phyloP scores from a whole-genome alignment of 352 stramenopile species.

The Pythium guiyangense region DNA sequence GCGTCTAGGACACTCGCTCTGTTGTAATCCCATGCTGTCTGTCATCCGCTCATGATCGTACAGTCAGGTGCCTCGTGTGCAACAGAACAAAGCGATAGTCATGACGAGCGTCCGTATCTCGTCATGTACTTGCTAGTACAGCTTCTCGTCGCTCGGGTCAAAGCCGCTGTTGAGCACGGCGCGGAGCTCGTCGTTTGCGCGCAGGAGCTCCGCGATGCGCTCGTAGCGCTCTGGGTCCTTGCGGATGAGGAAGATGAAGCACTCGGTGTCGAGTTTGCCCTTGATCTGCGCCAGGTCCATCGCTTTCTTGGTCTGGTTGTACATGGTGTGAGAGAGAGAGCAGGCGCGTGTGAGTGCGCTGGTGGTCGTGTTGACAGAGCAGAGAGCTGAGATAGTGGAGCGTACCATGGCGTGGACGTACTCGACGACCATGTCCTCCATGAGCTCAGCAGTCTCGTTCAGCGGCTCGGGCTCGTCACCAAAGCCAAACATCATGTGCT shows the following conservation, averaged over 20 bases:
- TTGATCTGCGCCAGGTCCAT: slow-evolving; percentile 79
- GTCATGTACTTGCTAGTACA: slow-evolving; percentile 50
- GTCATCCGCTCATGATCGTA: too few species aligned
- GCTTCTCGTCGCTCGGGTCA: slow-evolving; percentile 85
- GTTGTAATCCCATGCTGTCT: too few species aligned
- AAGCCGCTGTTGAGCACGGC: slow-evolving; percentile 86
- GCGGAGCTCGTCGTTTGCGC: slow-evolving; percentile 83
- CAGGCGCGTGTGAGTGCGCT: too few species aligned
- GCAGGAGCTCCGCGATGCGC: slow-evolving; percentile 75
- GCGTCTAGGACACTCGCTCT: slow-evolving; percentile 7
- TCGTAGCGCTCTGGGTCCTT: slow-evolving; percentile 82
- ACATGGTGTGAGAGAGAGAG: too few species aligned
- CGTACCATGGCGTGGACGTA: slow-evolving; percentile 81
- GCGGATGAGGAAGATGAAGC: slow-evolving; percentile 87
- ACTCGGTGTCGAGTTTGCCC: slow-evolving; percentile 84
- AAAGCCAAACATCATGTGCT: slow-evolving; percentile 89
- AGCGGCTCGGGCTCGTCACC: slow-evolving; percentile 68
- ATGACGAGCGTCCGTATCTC: too few species aligned
- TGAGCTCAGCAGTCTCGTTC: slow-evolving; percentile 71
- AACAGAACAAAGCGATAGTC: too few species aligned
- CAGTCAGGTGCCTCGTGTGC: too few species aligned
- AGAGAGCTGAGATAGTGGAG: not conserved
- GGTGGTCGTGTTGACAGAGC: too few species aligned
- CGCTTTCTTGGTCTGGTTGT: slow-evolving; percentile 74
- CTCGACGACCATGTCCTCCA: slow-evolving; percentile 84